Conservation (phyloP, 768 basidiomycete species). For the Tricholoma sp. region DNA sequence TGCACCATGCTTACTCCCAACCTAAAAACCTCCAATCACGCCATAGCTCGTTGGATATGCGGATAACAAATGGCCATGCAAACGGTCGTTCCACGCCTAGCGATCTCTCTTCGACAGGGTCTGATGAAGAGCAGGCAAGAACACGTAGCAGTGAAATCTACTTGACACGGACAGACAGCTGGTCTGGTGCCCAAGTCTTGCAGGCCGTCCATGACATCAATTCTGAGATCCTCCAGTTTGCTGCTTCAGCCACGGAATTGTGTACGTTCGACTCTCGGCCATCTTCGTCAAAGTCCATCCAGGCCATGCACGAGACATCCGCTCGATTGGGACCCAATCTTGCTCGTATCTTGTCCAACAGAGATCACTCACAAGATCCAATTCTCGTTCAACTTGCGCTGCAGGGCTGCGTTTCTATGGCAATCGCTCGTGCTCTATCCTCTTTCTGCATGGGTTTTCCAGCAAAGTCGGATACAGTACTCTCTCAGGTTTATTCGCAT, state of each 20-base stretch:
- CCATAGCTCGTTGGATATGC: constrained; percentile 28
- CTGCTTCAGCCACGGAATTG: constrained; percentile 68
- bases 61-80: constrained; percentile 17
- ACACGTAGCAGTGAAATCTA: constrained; percentile 57
- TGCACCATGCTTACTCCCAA: constrained; percentile 11
- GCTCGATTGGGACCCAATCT: constrained; percentile 61
- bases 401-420: constrained; percentile 65
- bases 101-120: constrained; percentile 8
- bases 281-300: constrained; percentile 35
- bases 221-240: constrained; percentile 76
- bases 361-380: constrained; percentile 72
- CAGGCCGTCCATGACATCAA: constrained; percentile 79
- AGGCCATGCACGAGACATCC: constrained; percentile 55
- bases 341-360: constrained; percentile 52
- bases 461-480: constrained; percentile 59
- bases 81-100: constrained; percentile 14
- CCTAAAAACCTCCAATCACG: constrained; percentile 13
- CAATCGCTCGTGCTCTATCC: constrained; percentile 61
- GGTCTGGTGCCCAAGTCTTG: constrained; percentile 75
- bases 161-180: constrained; percentile 68
- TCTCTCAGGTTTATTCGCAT: constrained; percentile 56
- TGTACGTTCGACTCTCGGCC: constrained; percentile 45
- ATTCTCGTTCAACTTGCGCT: constrained; percentile 72
- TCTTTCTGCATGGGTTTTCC: constrained; percentile 75
- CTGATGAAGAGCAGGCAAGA: constrained; percentile 55